Evolutionary conservation across 768 basidiomycete species (phyloP).

Genomic region (Suillus hirtellus): DNA sequence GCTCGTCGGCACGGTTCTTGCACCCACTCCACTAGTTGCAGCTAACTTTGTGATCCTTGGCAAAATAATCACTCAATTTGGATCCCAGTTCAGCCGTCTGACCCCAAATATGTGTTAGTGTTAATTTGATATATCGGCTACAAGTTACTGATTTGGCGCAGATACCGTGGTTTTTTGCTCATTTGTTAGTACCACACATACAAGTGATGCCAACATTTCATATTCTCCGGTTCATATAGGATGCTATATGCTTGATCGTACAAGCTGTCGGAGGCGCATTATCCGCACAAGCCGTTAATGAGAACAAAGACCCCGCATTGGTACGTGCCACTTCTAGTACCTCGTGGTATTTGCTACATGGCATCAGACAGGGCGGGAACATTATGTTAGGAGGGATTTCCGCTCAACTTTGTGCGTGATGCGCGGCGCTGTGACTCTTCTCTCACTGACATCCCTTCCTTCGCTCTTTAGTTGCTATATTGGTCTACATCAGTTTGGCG

Average conservation of each 20-base stretch:
- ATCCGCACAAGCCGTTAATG: conserved; percentile 40
- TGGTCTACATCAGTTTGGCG: conserved; percentile 42
- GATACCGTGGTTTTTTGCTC: conserved; percentile 15
- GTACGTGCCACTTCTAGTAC: conserved; percentile 9
- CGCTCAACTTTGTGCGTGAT: conserved; percentile 50
- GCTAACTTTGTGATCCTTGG: conserved; percentile 57
- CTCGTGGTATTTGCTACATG: neutral
- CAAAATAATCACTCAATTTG: conserved; percentile 43
- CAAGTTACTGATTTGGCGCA: conserved; percentile 7
- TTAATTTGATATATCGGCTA: neutral
- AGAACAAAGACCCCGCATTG: conserved; percentile 22
- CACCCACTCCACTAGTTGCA: conserved; percentile 58
- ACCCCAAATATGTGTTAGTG: conserved; percentile 29
- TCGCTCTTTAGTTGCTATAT: conserved; percentile 38
- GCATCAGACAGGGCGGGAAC: conserved; percentile 41
- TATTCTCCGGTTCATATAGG: conserved; percentile 19
- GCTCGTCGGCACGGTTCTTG: conserved; percentile 45
- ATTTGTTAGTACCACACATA: conserved; percentile 12
- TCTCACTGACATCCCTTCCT: conserved; percentile 17
- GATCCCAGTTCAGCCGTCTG: conserved; percentile 53
- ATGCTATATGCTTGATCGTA: conserved; percentile 37
- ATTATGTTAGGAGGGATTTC: conserved; percentile 67
- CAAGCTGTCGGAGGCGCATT: conserved; percentile 44
- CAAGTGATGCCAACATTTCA: neutral
- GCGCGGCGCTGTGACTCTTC: conserved; percentile 19